phyloP scores from a whole-genome alignment of 345 rosid genomes.

The Abelmoschus esculentus region DNA sequence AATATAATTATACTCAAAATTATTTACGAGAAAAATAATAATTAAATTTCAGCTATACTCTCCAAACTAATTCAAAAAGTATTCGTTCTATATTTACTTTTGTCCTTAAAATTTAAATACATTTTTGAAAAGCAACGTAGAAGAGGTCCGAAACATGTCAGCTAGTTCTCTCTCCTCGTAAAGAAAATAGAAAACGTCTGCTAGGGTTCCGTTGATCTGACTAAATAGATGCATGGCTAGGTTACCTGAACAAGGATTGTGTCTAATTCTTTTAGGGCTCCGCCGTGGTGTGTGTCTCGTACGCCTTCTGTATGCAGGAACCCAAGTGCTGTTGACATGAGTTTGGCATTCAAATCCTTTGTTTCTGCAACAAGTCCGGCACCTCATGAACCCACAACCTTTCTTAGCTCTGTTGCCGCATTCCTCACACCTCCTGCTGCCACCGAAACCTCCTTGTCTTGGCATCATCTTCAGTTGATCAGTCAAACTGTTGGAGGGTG shows the following conservation, averaged over 20 bases:
- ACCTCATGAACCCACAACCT: conserved; percentile 44
- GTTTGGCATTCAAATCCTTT: conserved; percentile 52
- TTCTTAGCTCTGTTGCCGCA: conserved; percentile 24
- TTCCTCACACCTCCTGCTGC: background rate
- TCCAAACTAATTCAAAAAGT: too few species aligned
- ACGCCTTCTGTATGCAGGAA: conserved; percentile 44
- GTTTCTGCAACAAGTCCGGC: conserved; percentile 57
- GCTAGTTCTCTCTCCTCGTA: too few species aligned
- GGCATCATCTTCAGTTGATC: too few species aligned
- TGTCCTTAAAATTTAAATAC: too few species aligned
- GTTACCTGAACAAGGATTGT: conserved; percentile 16
- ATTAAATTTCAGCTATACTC: too few species aligned
- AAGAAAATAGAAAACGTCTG: background rate
- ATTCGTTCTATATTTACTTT: too few species aligned
- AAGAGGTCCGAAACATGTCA: too few species aligned
- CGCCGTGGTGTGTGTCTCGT: conserved; percentile 13
- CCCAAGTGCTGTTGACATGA: conserved; percentile 67
- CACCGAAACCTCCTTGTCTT: background rate
- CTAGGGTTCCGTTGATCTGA: background rate
- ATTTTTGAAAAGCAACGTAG: too few species aligned
- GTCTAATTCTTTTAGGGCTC: conserved; percentile 28
- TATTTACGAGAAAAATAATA: too few species aligned
- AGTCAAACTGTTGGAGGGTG: too few species aligned
- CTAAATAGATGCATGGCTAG: too few species aligned
- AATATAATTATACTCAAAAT: too few species aligned